Conservation (phyloP, 2,329 filamentous ascomycete species). For the Xylaria sp. region DNA sequence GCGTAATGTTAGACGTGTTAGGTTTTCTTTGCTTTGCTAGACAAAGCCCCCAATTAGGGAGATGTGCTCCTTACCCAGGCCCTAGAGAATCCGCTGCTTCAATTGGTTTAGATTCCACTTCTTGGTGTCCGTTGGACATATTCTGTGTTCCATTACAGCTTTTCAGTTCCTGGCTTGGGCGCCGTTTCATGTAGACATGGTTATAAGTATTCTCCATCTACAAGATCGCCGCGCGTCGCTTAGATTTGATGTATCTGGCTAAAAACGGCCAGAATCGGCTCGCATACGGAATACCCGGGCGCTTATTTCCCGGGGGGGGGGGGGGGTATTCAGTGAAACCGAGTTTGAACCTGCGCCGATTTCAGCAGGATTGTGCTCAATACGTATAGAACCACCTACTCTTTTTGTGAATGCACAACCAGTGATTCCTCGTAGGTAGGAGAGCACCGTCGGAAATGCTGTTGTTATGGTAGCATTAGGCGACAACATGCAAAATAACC, state of each 20-base stretch:
- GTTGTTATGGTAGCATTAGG: not conserved
- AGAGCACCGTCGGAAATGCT: not conserved
- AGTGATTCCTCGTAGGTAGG: not conserved
- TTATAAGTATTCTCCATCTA: not conserved
- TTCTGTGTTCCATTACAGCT: not conserved
- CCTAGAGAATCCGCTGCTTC: not conserved
- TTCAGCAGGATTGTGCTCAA: not conserved
- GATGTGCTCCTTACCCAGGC: not conserved
- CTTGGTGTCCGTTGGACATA: not conserved
- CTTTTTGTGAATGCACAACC: not conserved
- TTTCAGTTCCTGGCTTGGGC: not conserved
- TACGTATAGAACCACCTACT: not conserved
- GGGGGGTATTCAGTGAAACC: too few species aligned
- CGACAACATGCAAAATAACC: not conserved
- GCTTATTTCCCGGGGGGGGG: too few species aligned
- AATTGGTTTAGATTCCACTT: not conserved
- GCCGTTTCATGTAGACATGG: not conserved
- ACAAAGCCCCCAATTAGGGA: not conserved
- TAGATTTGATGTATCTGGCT: not conserved
- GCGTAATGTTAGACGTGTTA: not conserved
- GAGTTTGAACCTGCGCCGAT: not conserved
- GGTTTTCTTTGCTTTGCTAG: not conserved
- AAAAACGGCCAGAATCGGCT: not conserved
- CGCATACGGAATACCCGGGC: too few species aligned
- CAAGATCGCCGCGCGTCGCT: not conserved